Conservation (phyloP, 169 alveolate genomes). For the Plasmodium gonderi region DNA sequence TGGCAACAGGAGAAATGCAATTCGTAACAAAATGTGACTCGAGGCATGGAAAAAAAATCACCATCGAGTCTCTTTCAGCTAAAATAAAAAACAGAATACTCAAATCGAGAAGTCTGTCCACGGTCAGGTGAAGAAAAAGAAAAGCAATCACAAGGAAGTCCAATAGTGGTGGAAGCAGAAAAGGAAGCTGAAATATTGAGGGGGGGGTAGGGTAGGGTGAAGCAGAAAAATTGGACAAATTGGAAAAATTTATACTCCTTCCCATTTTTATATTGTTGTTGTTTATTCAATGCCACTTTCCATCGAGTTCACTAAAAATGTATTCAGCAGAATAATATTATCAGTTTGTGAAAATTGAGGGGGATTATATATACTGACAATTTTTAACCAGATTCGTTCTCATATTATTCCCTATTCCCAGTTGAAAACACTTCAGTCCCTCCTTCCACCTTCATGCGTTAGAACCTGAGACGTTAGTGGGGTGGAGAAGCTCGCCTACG, state of each 20-base stretch:
- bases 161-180: not conserved
- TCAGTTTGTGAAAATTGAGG: no score
- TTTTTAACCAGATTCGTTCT: no score
- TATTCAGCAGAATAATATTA: no score
- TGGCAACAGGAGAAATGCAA: not conserved
- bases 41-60: not conserved
- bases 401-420: no score
- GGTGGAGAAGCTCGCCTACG: no score
- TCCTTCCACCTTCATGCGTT: no score
- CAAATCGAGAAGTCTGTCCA: constrained; percentile 56
- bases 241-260: not conserved
- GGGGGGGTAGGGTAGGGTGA: not conserved
- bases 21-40: not conserved
- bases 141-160: not conserved
- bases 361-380: no score
- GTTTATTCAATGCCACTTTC: no score
- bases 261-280: not conserved
- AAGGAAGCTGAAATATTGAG: not conserved
- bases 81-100: constrained; percentile 46
- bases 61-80: constrained; percentile 24
- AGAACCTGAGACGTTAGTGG: no score
- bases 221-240: not conserved
- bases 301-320: no score
- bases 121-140: not conserved
- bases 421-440: no score